Percentiles rank a stretch among this genome's conserved stretches.
Conservation (phyloP, 176 grass and related monocot species). For the Hsuehochloa calcarea region DNA sequence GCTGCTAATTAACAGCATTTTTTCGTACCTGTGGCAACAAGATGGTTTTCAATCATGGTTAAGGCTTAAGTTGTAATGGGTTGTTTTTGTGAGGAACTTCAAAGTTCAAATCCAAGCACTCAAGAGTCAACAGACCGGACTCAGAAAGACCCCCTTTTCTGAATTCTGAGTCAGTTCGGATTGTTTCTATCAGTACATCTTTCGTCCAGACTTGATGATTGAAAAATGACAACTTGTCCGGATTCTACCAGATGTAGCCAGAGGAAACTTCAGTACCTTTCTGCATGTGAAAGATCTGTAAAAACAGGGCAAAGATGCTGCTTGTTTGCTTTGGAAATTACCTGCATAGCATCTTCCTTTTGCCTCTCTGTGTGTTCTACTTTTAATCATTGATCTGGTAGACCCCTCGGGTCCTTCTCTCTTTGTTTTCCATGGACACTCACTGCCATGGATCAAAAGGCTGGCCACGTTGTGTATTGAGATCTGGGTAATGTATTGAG, state of each 20-base stretch:
- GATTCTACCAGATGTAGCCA: slow-evolving; percentile 19
- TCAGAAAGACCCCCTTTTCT: not conserved
- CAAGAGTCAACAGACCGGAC: not conserved
- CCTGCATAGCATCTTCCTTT: not conserved
- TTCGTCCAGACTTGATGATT: slow-evolving; percentile 23
- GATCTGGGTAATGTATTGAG: slow-evolving; percentile 30
- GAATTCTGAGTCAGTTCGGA: not conserved
- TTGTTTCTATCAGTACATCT: not conserved
- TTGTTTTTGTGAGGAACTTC: not conserved
- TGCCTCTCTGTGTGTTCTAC: not conserved
- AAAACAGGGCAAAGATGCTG: slow-evolving; percentile 25
- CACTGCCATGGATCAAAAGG: slow-evolving; percentile 19
- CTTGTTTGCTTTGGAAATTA: slow-evolving; percentile 30
- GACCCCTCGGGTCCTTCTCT: not conserved
- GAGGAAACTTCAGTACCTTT: slow-evolving; percentile 33
- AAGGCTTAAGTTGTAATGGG: not conserved
- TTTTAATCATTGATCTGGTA: slow-evolving; percentile 39
- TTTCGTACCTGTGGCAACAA: not conserved
- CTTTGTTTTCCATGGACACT: not conserved
- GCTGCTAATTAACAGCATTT: not conserved
- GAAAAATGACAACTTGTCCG: slow-evolving; percentile 12
- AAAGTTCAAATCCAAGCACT: not conserved
- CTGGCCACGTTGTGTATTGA: not conserved
- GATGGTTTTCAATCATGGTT: not conserved
- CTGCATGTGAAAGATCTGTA: not conserved